Conservation (phyloP, 495 filamentous ascomycete genomes). For the Symbiotaphrina buchneri region DNA sequence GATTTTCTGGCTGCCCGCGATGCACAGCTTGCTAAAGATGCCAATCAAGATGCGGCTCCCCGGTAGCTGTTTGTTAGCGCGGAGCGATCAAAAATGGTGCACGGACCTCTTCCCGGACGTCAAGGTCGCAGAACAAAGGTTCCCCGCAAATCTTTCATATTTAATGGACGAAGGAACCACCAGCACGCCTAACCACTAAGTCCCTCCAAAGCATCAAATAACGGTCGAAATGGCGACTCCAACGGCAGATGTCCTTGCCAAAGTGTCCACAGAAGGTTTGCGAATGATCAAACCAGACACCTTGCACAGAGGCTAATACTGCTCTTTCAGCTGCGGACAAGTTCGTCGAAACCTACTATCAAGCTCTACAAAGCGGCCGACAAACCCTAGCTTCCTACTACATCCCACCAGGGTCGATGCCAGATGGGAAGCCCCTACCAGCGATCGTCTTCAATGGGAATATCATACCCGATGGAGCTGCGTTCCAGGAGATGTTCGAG, state of each 20-base stretch:
- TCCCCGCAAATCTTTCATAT: too few species aligned
- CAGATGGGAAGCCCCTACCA: slow-evolving; percentile 17
- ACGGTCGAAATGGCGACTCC: slow-evolving; percentile 21
- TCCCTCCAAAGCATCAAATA: too few species aligned
- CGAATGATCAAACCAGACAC: neutral
- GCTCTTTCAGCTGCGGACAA: neutral
- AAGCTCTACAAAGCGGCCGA: slow-evolving; percentile 29
- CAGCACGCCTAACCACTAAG: too few species aligned
- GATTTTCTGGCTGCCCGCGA: too few species aligned
- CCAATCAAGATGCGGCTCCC: too few species aligned
- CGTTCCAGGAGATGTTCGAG: slow-evolving; percentile 34
- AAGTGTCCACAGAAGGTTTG: slow-evolving; percentile 26
- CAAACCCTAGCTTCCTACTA: slow-evolving; percentile 33
- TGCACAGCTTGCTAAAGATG: too few species aligned
- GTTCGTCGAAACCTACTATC: slow-evolving; percentile 5
- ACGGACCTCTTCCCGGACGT: too few species aligned
- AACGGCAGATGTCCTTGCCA: slow-evolving; percentile 20
- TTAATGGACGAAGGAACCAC: too few species aligned
- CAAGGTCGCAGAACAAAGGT: too few species aligned
- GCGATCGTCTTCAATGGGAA: slow-evolving; percentile 48
- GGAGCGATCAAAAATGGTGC: too few species aligned
- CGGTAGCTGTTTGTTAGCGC: too few species aligned
- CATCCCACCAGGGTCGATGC: slow-evolving; percentile 13
- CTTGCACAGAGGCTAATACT: neutral
- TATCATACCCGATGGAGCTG: slow-evolving; percentile 24